Percentiles rank a stretch among this genome's conserved stretches.
Conservation (phyloP, 2,329 filamentous ascomycete species). For the Beauveria scarabaeidicola region DNA sequence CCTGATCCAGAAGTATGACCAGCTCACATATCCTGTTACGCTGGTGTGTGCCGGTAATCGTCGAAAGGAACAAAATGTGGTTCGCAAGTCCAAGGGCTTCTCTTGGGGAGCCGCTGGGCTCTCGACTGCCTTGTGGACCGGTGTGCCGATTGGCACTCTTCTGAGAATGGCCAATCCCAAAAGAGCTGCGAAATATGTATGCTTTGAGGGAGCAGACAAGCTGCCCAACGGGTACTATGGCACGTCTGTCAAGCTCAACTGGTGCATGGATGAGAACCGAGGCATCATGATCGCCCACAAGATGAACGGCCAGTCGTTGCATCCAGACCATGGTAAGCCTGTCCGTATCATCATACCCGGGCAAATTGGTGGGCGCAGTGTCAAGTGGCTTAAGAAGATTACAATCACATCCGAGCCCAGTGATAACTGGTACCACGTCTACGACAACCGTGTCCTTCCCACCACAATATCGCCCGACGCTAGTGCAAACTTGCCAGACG, state of each 20-base stretch:
- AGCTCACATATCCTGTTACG: conserved; percentile 78
- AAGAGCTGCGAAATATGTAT: conserved; percentile 69
- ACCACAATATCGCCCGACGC: conserved; percentile 79
- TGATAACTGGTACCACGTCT: conserved; percentile 92
- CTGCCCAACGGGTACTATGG: conserved; percentile 84
- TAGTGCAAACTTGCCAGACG: conserved; percentile 61
- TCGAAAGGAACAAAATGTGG: conserved; percentile 85
- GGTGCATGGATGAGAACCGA: conserved; percentile 73
- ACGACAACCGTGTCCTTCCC: conserved; percentile 84
- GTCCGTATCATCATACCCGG: conserved; percentile 77
- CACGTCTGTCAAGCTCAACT: conserved; percentile 79
- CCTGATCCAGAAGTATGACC: conserved; percentile 65
- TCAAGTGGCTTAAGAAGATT: conserved; percentile 84
- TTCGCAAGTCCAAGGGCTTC: conserved; percentile 87
- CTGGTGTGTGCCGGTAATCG: conserved; percentile 88
- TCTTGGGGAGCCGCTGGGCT: conserved; percentile 86
- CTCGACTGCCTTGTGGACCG: conserved; percentile 82
- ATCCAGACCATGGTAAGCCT: conserved; percentile 80
- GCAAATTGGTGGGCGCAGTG: conserved; percentile 83
- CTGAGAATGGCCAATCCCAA: conserved; percentile 59
- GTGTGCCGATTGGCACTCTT: conserved; percentile 65
- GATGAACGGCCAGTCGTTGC: conserved; percentile 79
- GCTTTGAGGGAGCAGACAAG: conserved; percentile 85
- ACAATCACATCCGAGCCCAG: conserved; percentile 71
- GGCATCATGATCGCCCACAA: conserved; percentile 82